Conservation (phyloP, 2,329 filamentous ascomycete genomes). For the Cucurbitaria berberidis region DNA sequence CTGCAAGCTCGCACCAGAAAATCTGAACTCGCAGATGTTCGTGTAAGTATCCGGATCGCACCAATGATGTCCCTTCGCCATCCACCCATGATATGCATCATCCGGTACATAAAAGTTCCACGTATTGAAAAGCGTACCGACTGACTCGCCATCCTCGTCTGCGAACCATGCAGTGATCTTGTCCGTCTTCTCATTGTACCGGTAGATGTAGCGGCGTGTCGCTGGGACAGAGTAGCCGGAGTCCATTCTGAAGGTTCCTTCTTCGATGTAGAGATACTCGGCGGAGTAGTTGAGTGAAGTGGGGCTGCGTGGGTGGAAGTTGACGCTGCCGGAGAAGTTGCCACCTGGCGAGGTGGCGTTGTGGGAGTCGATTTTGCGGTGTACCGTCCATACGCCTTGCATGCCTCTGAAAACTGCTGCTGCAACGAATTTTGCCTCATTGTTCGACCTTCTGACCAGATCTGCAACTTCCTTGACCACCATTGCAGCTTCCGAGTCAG, state of each 20-base stretch:
- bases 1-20: conserved; percentile 30
- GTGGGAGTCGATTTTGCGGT: conserved; percentile 61
- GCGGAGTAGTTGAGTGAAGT: conserved; percentile 53
- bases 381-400: conserved; percentile 71
- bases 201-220: conserved; percentile 72
- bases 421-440: conserved; percentile 62
- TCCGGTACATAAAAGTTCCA: conserved; percentile 63
- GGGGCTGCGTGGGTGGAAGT: conserved; percentile 67
- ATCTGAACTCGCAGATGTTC: conserved; percentile 71
- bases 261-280: conserved; percentile 71
- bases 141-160: conserved; percentile 70
- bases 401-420: conserved; percentile 73
- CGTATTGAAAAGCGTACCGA: conserved; percentile 78
- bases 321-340: conserved; percentile 67
- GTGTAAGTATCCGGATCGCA: conserved; percentile 76
- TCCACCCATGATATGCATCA: conserved; percentile 58
- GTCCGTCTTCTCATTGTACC: conserved; percentile 68
- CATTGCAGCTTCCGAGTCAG: conserved; percentile 49
- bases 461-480: conserved; percentile 56
- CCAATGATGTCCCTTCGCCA: conserved; percentile 70
- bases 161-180: conserved; percentile 75
- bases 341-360: conserved; percentile 67
- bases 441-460: conserved; percentile 53
- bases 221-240: conserved; percentile 65
- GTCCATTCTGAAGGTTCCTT: conserved; percentile 67